Conservation (phyloP, 805 yeast genomes). For the Yamadazyma olivae region DNA sequence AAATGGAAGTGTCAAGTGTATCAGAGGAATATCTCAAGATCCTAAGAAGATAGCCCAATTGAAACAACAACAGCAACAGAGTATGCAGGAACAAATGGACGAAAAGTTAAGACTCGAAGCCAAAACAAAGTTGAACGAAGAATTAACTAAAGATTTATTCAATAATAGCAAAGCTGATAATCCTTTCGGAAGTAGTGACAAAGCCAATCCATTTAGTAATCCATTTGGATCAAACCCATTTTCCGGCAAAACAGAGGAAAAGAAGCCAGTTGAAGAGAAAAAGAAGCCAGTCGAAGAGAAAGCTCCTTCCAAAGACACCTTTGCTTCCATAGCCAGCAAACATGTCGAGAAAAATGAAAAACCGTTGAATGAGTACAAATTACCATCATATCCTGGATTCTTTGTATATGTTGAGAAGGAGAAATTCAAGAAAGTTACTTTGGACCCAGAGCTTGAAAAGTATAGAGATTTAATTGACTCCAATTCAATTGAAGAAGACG, state of each 20-base stretch:
- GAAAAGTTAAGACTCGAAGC: constrained; percentile 41
- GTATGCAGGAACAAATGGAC: constrained; percentile 31
- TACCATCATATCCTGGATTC: constrained; percentile 61
- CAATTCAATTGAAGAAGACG: constrained; percentile 31
- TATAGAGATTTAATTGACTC: constrained; percentile 50
- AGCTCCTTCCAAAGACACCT: constrained; percentile 4
- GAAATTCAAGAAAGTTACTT: constrained; percentile 49
- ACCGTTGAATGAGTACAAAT: constrained; percentile 11
- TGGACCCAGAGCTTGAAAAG: constrained; percentile 50
- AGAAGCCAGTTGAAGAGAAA: constrained; percentile 1
- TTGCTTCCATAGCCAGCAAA: constrained; percentile 19
- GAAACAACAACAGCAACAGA: constrained; percentile 30
- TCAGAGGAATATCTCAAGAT: constrained; percentile 73
- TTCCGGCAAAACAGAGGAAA: constrained; percentile 15
- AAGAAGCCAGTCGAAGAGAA: constrained; percentile 8
- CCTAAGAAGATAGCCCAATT: constrained; percentile 42
- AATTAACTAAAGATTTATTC: constrained; percentile 41
- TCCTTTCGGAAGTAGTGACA: constrained; percentile 32
- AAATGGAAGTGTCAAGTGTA: constrained; percentile 68
- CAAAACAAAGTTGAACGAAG: constrained; percentile 35
- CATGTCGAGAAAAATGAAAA: constrained; percentile 6
- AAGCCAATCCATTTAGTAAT: constrained; percentile 8
- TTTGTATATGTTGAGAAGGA: constrained; percentile 75
- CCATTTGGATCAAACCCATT: constrained; percentile 19
- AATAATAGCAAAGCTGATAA: constrained; percentile 16